phyloP scores from a whole-genome alignment of 768 basidiomycete genomes.

The Cystofilobasidium macerans region DNA sequence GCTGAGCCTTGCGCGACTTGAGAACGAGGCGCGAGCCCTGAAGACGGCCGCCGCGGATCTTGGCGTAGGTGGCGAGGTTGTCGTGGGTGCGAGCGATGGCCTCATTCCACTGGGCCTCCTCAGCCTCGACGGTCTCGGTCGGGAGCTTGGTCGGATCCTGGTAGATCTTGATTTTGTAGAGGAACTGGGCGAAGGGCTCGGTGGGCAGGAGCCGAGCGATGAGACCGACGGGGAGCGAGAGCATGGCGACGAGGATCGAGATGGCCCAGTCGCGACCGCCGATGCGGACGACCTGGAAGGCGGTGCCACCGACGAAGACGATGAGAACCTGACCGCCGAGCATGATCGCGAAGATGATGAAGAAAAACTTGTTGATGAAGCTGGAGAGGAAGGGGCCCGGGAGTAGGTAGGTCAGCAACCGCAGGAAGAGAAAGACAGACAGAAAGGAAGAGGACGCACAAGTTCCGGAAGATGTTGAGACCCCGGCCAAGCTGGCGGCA shows the following conservation, averaged over 20 bases:
- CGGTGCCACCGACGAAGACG: slow-evolving; percentile 79
- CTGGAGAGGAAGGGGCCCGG: too few relatives aligned
- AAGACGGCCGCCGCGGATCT: slow-evolving; percentile 77
- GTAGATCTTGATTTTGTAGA: slow-evolving; percentile 48
- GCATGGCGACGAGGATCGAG: slow-evolving; percentile 70
- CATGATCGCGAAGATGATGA: slow-evolving; percentile 38
- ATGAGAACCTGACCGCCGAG: slow-evolving; percentile 71
- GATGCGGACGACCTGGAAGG: slow-evolving; percentile 76
- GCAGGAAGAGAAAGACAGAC: slow-evolving; percentile 43
- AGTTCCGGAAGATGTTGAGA: slow-evolving; percentile 79
- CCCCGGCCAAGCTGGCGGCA: slow-evolving; percentile 73
- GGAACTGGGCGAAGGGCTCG: slow-evolving; percentile 53
- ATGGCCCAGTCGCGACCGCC: slow-evolving; percentile 85
- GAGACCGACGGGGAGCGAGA: slow-evolving; percentile 78
- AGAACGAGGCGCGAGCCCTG: slow-evolving; percentile 42
- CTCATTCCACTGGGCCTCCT: slow-evolving; percentile 50
- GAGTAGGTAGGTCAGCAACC: neutral
- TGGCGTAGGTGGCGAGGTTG: slow-evolving; percentile 69
- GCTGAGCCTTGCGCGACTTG: slow-evolving; percentile 55
- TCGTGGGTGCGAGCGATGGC: slow-evolving; percentile 75
- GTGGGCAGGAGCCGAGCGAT: slow-evolving; percentile 72
- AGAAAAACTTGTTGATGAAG: slow-evolving; percentile 13
- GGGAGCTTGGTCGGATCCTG: slow-evolving; percentile 9
- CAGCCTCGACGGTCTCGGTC: slow-evolving; percentile 30
- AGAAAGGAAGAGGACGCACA: too few relatives aligned